These are phyloP conservation scores for Thermothelomyces thermophilus DNA, from an alignment of 2,329 filamentous ascomycete genomes.

Conservation along the genomic window DNA sequence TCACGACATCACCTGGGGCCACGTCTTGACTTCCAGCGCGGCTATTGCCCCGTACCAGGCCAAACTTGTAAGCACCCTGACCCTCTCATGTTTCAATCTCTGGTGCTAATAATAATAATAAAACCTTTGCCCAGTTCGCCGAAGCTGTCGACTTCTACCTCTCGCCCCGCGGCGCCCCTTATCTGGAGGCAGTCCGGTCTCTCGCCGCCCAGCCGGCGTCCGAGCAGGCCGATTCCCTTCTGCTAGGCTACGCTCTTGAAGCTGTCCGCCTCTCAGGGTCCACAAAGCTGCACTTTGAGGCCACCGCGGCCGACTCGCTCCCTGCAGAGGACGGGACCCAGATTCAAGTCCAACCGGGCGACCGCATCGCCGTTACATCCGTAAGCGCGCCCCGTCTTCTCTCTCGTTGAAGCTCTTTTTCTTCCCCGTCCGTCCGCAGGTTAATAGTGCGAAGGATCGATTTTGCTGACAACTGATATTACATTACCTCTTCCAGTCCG, in stretches of 20 bases:
- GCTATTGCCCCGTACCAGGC: constrained; percentile 66
- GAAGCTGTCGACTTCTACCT: constrained; percentile 70
- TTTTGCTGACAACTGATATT: too few relatives aligned
- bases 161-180: constrained; percentile 44
- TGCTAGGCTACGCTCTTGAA: constrained; percentile 66
- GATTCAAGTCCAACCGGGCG: constrained; percentile 48
- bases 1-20: constrained; percentile 63
- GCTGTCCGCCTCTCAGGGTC: constrained; percentile 62
- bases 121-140: constrained; percentile 46
- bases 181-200: constrained; percentile 55
- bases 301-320: constrained; percentile 39
- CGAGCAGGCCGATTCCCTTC: constrained; percentile 53
- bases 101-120: constrained; percentile 7
- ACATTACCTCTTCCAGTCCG: constrained; percentile 46
- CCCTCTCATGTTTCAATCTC: background rate
- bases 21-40: constrained; percentile 61
- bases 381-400: constrained; percentile 32
- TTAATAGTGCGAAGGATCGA: too few relatives aligned
- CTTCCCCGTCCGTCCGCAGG: too few relatives aligned
- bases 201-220: constrained; percentile 49
- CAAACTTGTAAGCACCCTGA: constrained; percentile 46
- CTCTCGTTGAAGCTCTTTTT: background rate
- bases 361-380: constrained; percentile 59
- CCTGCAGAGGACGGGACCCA: constrained; percentile 44
- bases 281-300: constrained; percentile 50